Base-by-base conservation (phyloP, 2,329 filamentous ascomycete genomes). In the Xylaria sp. region DNA sequence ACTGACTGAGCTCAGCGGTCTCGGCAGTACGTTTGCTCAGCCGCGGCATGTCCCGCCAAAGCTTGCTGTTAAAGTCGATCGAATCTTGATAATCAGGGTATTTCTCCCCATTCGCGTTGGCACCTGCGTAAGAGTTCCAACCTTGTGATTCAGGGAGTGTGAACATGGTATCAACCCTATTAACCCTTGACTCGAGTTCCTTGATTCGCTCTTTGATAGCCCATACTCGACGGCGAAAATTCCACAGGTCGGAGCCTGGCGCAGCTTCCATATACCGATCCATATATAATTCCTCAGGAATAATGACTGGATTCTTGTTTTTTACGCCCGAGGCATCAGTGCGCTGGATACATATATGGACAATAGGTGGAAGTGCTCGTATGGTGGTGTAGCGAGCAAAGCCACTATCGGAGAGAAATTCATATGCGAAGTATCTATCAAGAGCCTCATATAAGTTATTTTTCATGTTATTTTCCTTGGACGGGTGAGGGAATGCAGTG, bases 261-360 rank as follows among this genome's bases (percentile, higher is more conserved):
- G 86, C 83, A 4, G 88, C 87, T 69, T 93, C 90, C 86, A 94
- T 91, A 79, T 97, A 99, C 33, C 94, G 89, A 80, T 98, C 96
- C 62, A 99, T 85, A 77, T 93, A 97, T 13, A 99, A 86, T 1
- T 87, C 90, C 72, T 96, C 91, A 4, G 91, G 90, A n/a, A 99
- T 89, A 23, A 89, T 86, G 13, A 99, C 88, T 12, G 92, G 89
- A 69, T 94, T 90, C 63, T 89, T 89, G 33, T 94, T 94, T 77
- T 97, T 97, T 52, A 86, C 86, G 7, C 87, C 86, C 72, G 93
- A 90, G 60, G 90, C 93, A 68, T 91, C 90, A 3, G 92, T 91
- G 5, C 96, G 90, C 77, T 97, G 94, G 39, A 99, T 93, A 72
- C 94, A 92, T 54, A 99, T 90, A 75, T 98, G 94, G 20, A 98